These are phyloP conservation scores for Calendula officinalis DNA, from an alignment of 129 eudicot species.

Conservation along the genomic window DNA sequence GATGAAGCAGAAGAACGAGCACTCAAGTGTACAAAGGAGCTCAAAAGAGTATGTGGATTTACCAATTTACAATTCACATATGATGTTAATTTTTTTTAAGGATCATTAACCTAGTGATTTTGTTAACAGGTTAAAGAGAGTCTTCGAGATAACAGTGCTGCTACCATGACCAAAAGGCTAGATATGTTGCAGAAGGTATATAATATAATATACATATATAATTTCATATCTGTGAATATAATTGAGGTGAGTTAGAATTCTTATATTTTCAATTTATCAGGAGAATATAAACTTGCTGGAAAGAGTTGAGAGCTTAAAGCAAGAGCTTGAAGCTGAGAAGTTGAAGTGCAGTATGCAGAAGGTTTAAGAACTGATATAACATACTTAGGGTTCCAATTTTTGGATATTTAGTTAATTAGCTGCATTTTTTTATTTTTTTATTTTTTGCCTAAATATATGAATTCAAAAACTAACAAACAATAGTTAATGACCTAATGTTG, in stretches of 20 bases:
- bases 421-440: slow-evolving; percentile 1
- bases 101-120: neutral
- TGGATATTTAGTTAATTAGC: neutral
- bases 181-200: slow-evolving; percentile 70
- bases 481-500: neutral
- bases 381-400: too few relatives aligned
- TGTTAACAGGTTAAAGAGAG: slow-evolving; percentile 50
- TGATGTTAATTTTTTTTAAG: too few relatives aligned
- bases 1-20: slow-evolving; percentile 65
- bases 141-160: slow-evolving; percentile 26
- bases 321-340: slow-evolving; percentile 84
- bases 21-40: slow-evolving; percentile 53
- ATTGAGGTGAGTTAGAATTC: neutral
- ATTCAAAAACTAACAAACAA: too few relatives aligned
- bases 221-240: neutral
- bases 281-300: slow-evolving; percentile 85
- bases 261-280: slow-evolving; percentile 31
- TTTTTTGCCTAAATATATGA: too few relatives aligned
- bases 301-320: slow-evolving; percentile 63
- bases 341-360: slow-evolving; percentile 62
- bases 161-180: slow-evolving; percentile 40
- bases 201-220: neutral
- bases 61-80: too few relatives aligned
- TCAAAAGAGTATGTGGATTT: slow-evolving; percentile 37
- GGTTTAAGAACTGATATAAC: slow-evolving; percentile 17